phyloP scores from a whole-genome alignment of 176 grass and related monocot species.

The Puccinellia tenuiflora region DNA sequence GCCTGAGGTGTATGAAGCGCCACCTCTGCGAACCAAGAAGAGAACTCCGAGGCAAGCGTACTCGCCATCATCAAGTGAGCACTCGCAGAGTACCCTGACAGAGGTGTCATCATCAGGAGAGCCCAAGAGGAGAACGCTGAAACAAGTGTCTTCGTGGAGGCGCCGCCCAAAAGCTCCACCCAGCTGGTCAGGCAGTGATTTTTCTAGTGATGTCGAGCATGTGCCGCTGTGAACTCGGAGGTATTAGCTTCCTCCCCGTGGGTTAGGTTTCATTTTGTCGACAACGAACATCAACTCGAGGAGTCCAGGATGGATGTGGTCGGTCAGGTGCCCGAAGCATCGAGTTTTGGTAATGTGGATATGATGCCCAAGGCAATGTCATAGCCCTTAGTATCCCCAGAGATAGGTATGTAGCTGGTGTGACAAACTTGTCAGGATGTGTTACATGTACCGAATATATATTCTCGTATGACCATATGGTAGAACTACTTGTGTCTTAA shows the following conservation, averaged over 20 bases:
- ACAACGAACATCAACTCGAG: neutral
- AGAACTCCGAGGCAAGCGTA: neutral
- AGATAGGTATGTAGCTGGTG: neutral
- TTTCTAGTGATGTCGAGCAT: neutral
- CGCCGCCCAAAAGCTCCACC: neutral
- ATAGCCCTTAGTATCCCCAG: neutral
- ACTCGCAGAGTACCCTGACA: neutral
- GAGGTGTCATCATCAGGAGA: neutral
- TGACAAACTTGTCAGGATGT: neutral
- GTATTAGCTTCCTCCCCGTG: neutral
- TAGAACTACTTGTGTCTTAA: neutral
- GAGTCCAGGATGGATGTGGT: neutral
- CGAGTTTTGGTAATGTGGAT: constrained; percentile 19
- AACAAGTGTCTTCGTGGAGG: neutral
- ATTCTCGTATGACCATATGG: neutral
- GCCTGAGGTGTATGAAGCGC: neutral
- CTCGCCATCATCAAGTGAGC: neutral
- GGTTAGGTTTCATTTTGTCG: neutral
- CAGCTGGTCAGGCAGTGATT: neutral
- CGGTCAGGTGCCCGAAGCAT: constrained; percentile 8
- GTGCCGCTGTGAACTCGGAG: neutral
- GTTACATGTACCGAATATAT: neutral
- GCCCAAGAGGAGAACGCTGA: neutral
- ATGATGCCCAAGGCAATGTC: neutral
- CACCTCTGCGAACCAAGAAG: neutral